These are phyloP conservation scores for Trichoderma erinaceum DNA, from an alignment of 495 filamentous ascomycete genomes.

Conservation along the genomic window DNA sequence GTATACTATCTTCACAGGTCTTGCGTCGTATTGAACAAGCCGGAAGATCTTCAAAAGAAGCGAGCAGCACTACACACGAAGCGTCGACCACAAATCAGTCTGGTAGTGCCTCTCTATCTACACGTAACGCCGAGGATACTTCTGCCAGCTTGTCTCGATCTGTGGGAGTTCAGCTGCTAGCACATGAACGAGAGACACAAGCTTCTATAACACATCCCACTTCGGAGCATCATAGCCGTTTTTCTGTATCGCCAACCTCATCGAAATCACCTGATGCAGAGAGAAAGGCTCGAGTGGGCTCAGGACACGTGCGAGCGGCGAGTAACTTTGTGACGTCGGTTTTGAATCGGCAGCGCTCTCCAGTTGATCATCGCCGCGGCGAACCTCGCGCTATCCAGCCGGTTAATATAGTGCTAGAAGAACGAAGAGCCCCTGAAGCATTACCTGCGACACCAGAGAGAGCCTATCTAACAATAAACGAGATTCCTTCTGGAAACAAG, in stretches of 20 bases:
- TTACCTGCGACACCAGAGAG: not conserved
- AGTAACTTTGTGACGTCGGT: conserved; percentile 1
- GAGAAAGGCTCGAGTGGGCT: not conserved
- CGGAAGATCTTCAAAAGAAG: not conserved
- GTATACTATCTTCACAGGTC: not conserved
- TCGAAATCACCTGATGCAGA: not conserved
- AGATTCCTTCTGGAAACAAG: not conserved
- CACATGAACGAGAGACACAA: not conserved
- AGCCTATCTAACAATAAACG: not conserved
- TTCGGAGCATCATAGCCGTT: not conserved
- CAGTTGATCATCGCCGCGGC: not conserved
- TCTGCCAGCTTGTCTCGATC: not conserved
- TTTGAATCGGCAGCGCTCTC: conserved; percentile 3
- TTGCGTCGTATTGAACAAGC: not conserved
- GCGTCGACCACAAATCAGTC: not conserved
- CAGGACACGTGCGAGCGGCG: not conserved
- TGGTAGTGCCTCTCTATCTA: not conserved
- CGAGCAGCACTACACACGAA: not conserved
- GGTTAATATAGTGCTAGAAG: not conserved
- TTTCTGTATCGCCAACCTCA: conserved; percentile 1
- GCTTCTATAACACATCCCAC: not conserved
- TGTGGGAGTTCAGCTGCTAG: not conserved
- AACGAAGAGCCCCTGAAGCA: not conserved
- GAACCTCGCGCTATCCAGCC: not conserved
- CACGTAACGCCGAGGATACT: not conserved